Evolutionary conservation across 257 asterid species (phyloP), one percentile per base, ranked within the genome.

Genomic region (Petunia secreta): DNA sequence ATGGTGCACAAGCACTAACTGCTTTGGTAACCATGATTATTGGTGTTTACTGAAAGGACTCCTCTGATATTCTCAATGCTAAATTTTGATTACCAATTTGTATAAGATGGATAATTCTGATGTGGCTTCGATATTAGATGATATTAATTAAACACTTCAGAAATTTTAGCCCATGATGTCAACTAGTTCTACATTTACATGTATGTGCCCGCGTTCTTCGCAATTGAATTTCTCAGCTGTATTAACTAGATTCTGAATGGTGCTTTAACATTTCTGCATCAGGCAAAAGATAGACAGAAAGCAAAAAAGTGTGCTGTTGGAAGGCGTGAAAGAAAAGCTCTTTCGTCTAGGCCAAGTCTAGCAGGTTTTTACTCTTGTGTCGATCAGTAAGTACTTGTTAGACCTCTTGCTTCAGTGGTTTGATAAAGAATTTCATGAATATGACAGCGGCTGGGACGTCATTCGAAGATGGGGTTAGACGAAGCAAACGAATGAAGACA

Each of bases 401-500:
- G 75, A 67, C 55, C 64, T 16, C 44, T 78, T 75, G 16, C 54
- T 55, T 71, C 55, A 16, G 25, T 62, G 3, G 53, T 77, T 46
- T 58, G 13, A 81, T 66, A 46, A 53, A 37, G 60, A 79, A 53
- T 69, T 53, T 71, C 78, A 10, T 80, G 79, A 54, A 85, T 82
- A 80, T 85, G 77, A 83, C 92, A 95, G 99, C 89, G 44, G 87
- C 89, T 81, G 98, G 98, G 77, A 93, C 97, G 66, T 63, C 90
- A 52, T 87, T 88, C 75, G 97, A 90, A 73, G 57, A 82, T 83
- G 99, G 98, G 75, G 86, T 94, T 59, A 91, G 99, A 75, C 90
- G 95, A 82, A 96, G 99, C 94, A 91, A 85, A 89, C 85, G 99
- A 86, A 84, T 91, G 82, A 92, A 83, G 87, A 88, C 80, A 81